These are phyloP conservation scores for Tolypocladium inflatum DNA, from an alignment of 2,329 filamentous ascomycete genomes.

Conservation along the genomic window DNA sequence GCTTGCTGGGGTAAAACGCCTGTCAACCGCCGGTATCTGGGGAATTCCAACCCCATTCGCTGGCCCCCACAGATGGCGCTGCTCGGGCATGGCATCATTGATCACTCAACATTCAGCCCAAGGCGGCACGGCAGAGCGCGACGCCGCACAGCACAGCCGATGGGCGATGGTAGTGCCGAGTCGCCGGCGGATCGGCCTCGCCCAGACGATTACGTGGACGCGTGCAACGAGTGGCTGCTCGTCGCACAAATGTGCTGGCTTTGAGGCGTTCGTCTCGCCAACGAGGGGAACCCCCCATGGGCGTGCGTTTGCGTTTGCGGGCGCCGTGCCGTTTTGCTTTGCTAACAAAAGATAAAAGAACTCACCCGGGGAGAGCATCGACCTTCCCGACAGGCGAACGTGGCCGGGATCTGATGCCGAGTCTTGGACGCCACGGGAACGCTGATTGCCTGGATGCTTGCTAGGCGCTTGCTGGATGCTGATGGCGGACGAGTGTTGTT, in stretches of 20 bases:
- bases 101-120: background rate
- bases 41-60: conserved; percentile 1
- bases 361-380: background rate
- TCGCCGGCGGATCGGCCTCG: background rate
- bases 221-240: background rate
- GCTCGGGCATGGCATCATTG: background rate
- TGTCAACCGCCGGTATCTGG: conserved; percentile 1
- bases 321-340: background rate
- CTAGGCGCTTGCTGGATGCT: background rate
- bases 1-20: background rate
- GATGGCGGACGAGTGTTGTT: background rate
- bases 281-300: background rate
- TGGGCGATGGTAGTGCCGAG: background rate
- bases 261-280: background rate
- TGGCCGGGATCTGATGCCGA: background rate
- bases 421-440: background rate
- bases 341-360: background rate
- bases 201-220: background rate
- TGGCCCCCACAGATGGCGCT: background rate
- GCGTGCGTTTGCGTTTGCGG: background rate
- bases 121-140: background rate
- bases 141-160: background rate
- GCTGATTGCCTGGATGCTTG: background rate
- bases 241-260: background rate
- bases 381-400: background rate